Percentiles rank a stretch among this genome's conserved stretches.
phyloP scores from a whole-genome alignment of 169 alveolate genomes.

The Cyclospora cayetanensis region DNA sequence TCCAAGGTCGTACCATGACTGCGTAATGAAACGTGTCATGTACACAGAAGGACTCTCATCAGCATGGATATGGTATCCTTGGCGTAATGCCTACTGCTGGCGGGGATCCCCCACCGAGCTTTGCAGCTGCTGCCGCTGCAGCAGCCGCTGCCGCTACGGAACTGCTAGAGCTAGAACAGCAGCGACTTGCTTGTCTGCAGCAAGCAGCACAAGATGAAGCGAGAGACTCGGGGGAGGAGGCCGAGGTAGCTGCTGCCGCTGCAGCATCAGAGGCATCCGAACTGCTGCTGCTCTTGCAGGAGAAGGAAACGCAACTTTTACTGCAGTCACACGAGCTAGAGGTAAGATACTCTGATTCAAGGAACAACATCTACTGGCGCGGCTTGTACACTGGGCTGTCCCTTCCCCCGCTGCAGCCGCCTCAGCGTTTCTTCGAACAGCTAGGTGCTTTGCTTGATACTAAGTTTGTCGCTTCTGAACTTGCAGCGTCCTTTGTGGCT shows the following conservation, averaged over 20 bases:
- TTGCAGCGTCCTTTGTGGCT: neutral
- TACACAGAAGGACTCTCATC: no score
- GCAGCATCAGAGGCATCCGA: conserved; percentile 12
- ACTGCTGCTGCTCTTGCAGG: conserved; percentile 31
- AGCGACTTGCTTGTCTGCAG: conserved; percentile 3
- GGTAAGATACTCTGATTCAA: neutral
- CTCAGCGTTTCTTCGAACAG: no score
- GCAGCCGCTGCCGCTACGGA: conserved; percentile 32
- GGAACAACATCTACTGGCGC: neutral
- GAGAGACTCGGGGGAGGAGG: conserved; percentile 27
- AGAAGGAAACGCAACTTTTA: conserved; percentile 13
- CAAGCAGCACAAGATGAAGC: conserved; percentile 46
- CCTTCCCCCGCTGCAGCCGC: neutral
- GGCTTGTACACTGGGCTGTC: no score
- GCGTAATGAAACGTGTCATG: no score
- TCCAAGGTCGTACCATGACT: no score
- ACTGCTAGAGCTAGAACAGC: conserved; percentile 40
- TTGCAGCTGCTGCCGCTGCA: neutral
- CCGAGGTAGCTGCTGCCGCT: conserved; percentile 38
- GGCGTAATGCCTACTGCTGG: conserved; percentile 2
- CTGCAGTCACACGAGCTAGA: conserved; percentile 14
- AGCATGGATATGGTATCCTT: neutral
- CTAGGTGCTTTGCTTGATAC: no score
- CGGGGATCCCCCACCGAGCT: neutral
- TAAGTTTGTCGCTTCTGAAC: neutral